Evolutionary conservation across 1,284 basidiomycete species (phyloP), one percentile per base, ranked within the genome.

Genomic region (Kalmanozyma brasiliensis): DNA sequence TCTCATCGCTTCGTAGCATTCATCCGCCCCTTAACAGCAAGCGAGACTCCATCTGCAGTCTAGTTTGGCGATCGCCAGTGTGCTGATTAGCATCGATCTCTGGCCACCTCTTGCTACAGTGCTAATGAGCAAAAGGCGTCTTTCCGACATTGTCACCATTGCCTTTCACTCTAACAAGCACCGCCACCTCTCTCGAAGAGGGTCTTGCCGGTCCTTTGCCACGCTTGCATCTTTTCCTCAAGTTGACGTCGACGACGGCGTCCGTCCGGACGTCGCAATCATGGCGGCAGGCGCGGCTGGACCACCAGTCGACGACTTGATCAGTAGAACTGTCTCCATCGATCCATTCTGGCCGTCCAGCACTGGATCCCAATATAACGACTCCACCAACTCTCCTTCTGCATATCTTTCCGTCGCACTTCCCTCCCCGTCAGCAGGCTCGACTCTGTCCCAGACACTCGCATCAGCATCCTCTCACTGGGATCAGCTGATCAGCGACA

Each of bases 71-170:
- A n/a, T n/a, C n/a, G n/a, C n/a, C n/a, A n/a, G n/a, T n/a, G n/a
- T n/a, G n/a, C n/a, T n/a, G n/a, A n/a, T n/a, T n/a, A n/a, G n/a
- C n/a, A n/a, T n/a, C n/a, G n/a, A 44, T 9, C 22, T 34, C 29
- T 40, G 20, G 2, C 17, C 24, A 26, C 38, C 29, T 22, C n/a
- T 45, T n/a, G 35, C 34, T 19, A 40, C 30, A 1, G 3, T 33
- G 30, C 49, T 32, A 10, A 64, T 70, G 66, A 46, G 52, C 41
- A 70, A 70, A 42, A 56, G 67, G 22, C 53, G 62, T 43, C 55
- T 65, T 17, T 64, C 62, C 19, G 46, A 65, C 14, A 44, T 65
- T n/a, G 45, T 61, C 37, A 40, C 30, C 37, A 42, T 33, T 52
- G 49, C 47, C 16, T 36, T 56, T 11, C 58, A 48, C 35, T 19